Conservation (phyloP, 73 alveolate species). For the Tetrahymena borealis region DNA sequence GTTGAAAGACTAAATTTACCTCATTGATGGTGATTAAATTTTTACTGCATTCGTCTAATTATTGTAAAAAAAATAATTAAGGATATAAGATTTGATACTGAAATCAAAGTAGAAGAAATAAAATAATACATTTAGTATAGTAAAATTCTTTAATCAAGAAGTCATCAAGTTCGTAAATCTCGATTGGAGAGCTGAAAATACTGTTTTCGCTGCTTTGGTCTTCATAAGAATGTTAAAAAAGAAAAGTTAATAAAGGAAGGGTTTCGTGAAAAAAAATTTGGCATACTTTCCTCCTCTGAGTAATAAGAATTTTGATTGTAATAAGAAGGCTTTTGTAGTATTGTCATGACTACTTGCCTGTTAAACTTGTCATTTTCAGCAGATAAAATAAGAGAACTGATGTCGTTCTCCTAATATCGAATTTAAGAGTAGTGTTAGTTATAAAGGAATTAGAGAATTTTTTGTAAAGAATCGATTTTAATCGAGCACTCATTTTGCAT, state of each 20-base stretch:
- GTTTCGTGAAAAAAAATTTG: background rate
- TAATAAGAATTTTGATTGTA: background rate
- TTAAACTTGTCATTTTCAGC: background rate
- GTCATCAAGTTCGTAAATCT: background rate
- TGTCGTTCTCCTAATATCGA: background rate
- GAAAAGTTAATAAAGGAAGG: background rate
- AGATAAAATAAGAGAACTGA: background rate
- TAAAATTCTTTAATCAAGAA: background rate
- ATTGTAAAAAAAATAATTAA: background rate
- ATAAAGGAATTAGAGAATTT: background rate
- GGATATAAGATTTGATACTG: background rate
- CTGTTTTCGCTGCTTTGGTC: background rate
- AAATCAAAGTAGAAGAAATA: background rate
- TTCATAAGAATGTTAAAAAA: background rate
- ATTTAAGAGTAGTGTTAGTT: background rate
- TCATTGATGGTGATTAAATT: background rate
- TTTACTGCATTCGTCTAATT: background rate
- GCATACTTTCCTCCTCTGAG: slow-evolving; percentile 2
- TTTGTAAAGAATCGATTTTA: background rate
- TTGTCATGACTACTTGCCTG: background rate
- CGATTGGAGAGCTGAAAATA: background rate
- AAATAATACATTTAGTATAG: background rate
- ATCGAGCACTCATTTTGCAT: slow-evolving; percentile 3
- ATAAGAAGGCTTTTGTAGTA: background rate
- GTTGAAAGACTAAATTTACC: background rate